These are phyloP conservation scores for Xanthoparmelia taractica DNA, from an alignment of 495 filamentous ascomycete species.

Conservation along the genomic window DNA sequence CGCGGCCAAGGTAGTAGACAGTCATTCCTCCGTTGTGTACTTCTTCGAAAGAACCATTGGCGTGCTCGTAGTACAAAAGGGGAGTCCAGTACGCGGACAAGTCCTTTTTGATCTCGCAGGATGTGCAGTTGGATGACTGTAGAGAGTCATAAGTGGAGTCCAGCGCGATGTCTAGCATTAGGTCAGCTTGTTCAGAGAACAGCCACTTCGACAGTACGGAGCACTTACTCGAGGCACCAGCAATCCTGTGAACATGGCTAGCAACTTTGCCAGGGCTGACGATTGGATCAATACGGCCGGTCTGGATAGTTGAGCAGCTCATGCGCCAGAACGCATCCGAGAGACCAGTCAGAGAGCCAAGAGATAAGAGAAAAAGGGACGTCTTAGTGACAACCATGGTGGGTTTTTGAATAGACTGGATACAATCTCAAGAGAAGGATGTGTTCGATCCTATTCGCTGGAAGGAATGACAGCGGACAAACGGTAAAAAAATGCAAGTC, in stretches of 20 bases:
- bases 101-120: conserved; percentile 56
- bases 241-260: conserved; percentile 32
- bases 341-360: conserved; percentile 10
- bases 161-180: conserved; percentile 38
- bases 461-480: neutral
- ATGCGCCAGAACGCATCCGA: conserved; percentile 33
- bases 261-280: conserved; percentile 27
- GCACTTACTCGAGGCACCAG: conserved; percentile 26
- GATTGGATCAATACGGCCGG: conserved; percentile 33
- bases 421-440: neutral
- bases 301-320: conserved; percentile 32
- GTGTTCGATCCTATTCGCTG: neutral
- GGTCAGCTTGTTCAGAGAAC: conserved; percentile 19
- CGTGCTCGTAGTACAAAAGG: conserved; percentile 53
- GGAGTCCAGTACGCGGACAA: conserved; percentile 67
- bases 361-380: neutral
- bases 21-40: conserved; percentile 35
- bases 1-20: conserved; percentile 41
- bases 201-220: neutral
- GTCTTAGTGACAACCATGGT: conserved; percentile 4
- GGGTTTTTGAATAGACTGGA: neutral
- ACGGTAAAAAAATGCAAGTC: neutral
- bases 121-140: conserved; percentile 49
- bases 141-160: conserved; percentile 44
- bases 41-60: conserved; percentile 36